Base-by-base conservation (phyloP, 495 filamentous ascomycete species). In the Annulohypoxylon nitens region DNA sequence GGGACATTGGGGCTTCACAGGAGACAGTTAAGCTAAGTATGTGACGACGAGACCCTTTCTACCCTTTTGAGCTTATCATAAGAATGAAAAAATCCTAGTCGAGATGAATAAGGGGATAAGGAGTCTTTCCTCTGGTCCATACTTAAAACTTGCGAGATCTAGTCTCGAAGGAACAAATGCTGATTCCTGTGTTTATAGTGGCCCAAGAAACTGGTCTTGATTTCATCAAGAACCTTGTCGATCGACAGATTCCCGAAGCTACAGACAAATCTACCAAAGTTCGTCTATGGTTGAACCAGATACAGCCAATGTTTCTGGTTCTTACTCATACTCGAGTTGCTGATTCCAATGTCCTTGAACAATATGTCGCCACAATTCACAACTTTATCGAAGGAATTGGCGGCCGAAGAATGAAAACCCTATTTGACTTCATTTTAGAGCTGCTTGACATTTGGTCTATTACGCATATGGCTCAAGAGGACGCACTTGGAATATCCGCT, bases 321-420 rank as follows among this genome's bases (percentile, higher is more conserved):
- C 63, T 82, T 25, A 82, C 80, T 1, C 75, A 82, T 33, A 36
- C 64, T 3, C 64, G 64, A 16, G 79, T 81, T 23, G 61, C 71
- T 30, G 76, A 80, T 59, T 81, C 72, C 39, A 72, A 76, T 18
- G 69, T 79, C 8, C 69, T 83, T 25, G 81, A 82, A 54, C 74
- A 76, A 45, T 62, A 78, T 53, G 75, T 78, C 12, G 75, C 78
- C 11, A 30, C 45, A 4, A 75, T 82, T 11, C 78, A 65, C 61
- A 82, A 81, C 55, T 79, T 77, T 45, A 63, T 82, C 11, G 67
- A 74, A 25, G 80, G 80, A 9, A 41, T 79, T 26, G 76, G 73
- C 1, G 75, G 78, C 14, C 47, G 36, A 26, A 66, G 80, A 16
- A 79, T 80, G 78, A 73, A 37, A 34, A 50, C 26, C 4, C 18